Percentiles rank a stretch among this genome's conserved stretches.
phyloP scores from a whole-genome alignment of 2,329 filamentous ascomycete genomes.

The Phialemoniopsis sp. region DNA sequence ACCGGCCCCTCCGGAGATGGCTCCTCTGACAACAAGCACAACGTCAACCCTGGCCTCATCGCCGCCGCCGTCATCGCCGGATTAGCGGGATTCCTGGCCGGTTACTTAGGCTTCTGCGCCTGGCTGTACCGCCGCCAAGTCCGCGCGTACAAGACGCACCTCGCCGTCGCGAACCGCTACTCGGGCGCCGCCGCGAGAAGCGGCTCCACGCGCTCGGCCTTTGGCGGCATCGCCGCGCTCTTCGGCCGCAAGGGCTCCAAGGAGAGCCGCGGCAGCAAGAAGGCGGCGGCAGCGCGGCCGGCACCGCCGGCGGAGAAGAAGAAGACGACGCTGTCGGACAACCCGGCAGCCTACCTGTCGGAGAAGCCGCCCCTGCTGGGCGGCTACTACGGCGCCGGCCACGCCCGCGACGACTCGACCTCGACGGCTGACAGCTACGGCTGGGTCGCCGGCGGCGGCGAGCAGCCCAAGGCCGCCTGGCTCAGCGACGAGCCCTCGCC shows the following conservation, averaged over 20 bases:
- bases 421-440: constrained; percentile 11
- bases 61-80: constrained; percentile 14
- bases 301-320: neutral
- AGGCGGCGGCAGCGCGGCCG: neutral
- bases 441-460: constrained; percentile 10
- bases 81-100: constrained; percentile 32
- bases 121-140: constrained; percentile 73
- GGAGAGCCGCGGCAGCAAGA: constrained; percentile 3
- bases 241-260: constrained; percentile 16
- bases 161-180: constrained; percentile 59
- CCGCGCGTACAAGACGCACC: constrained; percentile 64
- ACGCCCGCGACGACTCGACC: constrained; percentile 6
- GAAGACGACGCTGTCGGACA: neutral
- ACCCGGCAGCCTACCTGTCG: neutral
- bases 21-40: constrained; percentile 2
- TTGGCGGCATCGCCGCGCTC: constrained; percentile 19
- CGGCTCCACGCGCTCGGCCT: constrained; percentile 29
- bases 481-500: constrained; percentile 14
- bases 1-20: constrained; percentile 13
- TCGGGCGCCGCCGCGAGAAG: constrained; percentile 29
- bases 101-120: constrained; percentile 66
- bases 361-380: constrained; percentile 1
- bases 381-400: constrained; percentile 2
- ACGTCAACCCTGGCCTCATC: constrained; percentile 34
- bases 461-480: constrained; percentile 1